Base-by-base conservation (phyloP, 768 basidiomycete species). In the Termitomyces sp. region DNA sequence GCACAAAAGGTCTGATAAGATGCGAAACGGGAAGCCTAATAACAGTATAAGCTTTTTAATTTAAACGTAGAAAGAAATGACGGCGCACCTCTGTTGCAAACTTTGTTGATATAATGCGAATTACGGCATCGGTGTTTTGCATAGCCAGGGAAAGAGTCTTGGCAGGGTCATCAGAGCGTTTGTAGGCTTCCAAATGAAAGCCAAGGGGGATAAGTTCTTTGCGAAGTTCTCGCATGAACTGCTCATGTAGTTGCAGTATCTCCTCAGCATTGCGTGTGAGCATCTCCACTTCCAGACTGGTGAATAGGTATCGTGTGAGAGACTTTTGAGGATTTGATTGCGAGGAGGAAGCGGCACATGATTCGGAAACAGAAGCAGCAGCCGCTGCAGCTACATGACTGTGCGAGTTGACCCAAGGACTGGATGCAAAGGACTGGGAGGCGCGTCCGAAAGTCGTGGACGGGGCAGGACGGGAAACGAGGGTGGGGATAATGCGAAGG, bases 1-100 rank as follows among this genome's bases (percentile, higher is more conserved):
- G 92, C 83, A 67, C 96, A 98, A 66, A 94, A 98, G 13, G 80
- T 72, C 68, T 94, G 84, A 73, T 99, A 99, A 1, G 84, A 77
- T 57, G 81, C 78, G 63, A 96, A 96, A 38, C 78, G 74, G 16
- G 85, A 75, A 26, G 86, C 87, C 93, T 96, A 63, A 46, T 46
- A 26, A 47, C 26, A 26, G 20, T 50, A 30, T 30, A 7, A 30
- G 30, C 9, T 12, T 35, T 36, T 36, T 0, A 36, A 14, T 14
- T 12, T 4, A 14, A 5, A 5, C 12, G 10, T 36, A 4, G 35
- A 36, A 46, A 49, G 12, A 51, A 57, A 24, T 26, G 32, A 52
- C 49, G 62, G 69, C 70, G 43, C 63, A 86, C 87, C 71, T 85
- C 79, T 38, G 80, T 76, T 10, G 81, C 74, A 67, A 87, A 87